Conservation (phyloP, 2,329 filamentous ascomycete genomes). For the Claviceps sp. region DNA sequence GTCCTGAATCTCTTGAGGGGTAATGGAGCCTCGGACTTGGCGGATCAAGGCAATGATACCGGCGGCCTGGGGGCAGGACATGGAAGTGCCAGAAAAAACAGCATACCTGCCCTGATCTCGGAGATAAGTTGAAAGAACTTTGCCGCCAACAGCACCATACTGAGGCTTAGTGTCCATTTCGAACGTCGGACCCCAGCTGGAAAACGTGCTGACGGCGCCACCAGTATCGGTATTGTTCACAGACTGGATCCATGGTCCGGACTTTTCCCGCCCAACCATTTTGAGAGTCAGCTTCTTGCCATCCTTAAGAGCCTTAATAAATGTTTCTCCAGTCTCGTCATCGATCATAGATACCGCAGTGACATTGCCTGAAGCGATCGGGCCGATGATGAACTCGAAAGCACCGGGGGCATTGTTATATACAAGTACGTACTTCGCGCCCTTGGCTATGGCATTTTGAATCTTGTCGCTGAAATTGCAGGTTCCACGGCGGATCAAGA, state of each 20-base stretch:
- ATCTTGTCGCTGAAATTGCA: slow-evolving; percentile 44
- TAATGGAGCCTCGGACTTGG: slow-evolving; percentile 35
- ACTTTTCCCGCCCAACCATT: slow-evolving; percentile 24
- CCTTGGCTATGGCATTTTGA: slow-evolving; percentile 35
- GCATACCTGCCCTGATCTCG: slow-evolving; percentile 31
- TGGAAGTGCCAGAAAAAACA: slow-evolving; percentile 43
- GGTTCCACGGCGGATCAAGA: slow-evolving; percentile 44
- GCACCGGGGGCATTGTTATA: slow-evolving; percentile 38
- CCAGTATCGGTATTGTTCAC: slow-evolving; percentile 23
- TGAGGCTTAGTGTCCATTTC: slow-evolving; percentile 44
- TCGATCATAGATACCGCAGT: slow-evolving; percentile 28
- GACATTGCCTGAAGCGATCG: slow-evolving; percentile 12
- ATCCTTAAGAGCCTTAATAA: slow-evolving; percentile 28
- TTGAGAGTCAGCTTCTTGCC: slow-evolving; percentile 30
- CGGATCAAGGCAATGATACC: slow-evolving; percentile 41
- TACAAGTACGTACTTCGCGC: slow-evolving; percentile 46
- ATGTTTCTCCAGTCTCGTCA: slow-evolving; percentile 26
- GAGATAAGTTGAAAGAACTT: slow-evolving; percentile 45
- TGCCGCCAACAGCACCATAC: slow-evolving; percentile 40
- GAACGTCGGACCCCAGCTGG: slow-evolving; percentile 48
- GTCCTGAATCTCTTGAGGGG: slow-evolving; percentile 35
- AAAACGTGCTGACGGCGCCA: slow-evolving; percentile 38
- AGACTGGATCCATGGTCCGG: slow-evolving; percentile 13
- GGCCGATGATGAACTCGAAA: slow-evolving; percentile 18
- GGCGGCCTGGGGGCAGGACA: slow-evolving; percentile 44